Evolutionary conservation across 2,329 filamentous ascomycete genomes (phyloP).

Genomic region (Pseudogymnoascus destructans): DNA sequence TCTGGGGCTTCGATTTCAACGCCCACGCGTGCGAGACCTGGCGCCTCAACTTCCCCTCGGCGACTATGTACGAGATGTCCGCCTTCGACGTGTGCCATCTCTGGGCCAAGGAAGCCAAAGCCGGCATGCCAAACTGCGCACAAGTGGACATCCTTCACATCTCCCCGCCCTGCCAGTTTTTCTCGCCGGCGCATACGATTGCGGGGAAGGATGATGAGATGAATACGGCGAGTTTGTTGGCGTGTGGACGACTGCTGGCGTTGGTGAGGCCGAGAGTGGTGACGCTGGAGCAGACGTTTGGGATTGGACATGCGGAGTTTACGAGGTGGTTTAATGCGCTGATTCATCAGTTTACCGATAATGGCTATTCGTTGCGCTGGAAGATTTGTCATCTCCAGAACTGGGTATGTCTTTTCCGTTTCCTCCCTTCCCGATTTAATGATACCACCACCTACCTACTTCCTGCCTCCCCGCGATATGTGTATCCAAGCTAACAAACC

Average conservation of each 20-base stretch:
- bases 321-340: constrained; percentile 44
- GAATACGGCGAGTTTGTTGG: constrained; percentile 49
- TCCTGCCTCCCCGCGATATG: background rate
- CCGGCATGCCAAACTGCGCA: background rate
- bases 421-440: background rate
- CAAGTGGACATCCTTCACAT: constrained; percentile 55
- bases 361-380: constrained; percentile 61
- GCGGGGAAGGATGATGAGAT: constrained; percentile 45
- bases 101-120: constrained; percentile 7
- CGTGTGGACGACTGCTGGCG: constrained; percentile 41
- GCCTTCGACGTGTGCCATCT: constrained; percentile 36
- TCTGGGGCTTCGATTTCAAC: constrained; percentile 53
- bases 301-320: constrained; percentile 43
- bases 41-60: constrained; percentile 40
- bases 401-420: constrained; percentile 26
- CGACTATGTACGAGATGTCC: constrained; percentile 35
- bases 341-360: constrained; percentile 48
- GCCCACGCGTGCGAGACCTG: constrained; percentile 44
- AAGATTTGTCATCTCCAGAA: constrained; percentile 39
- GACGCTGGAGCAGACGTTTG: constrained; percentile 69
- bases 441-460: no score
- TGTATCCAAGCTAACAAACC: background rate
- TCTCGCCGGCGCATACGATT: constrained; percentile 57
- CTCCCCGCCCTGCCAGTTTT: constrained; percentile 66
- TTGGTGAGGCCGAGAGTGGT: constrained; percentile 51